Percentiles rank a stretch among this genome's conserved stretches.
phyloP scores from a whole-genome alignment of 2,329 filamentous ascomycete species.

The Exophiala sp. region DNA sequence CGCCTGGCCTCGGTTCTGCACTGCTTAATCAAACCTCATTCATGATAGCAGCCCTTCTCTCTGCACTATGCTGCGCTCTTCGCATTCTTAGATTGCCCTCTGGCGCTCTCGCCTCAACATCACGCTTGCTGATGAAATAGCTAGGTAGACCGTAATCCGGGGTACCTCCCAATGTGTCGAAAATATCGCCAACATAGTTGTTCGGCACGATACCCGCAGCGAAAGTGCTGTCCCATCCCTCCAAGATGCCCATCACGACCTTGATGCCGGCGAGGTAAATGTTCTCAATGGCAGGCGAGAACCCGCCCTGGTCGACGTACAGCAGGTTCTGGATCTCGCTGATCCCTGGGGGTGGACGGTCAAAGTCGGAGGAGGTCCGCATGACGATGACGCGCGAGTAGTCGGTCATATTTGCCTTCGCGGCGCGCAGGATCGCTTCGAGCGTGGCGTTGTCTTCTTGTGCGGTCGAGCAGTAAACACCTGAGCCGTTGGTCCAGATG shows the following conservation, averaged over 20 bases:
- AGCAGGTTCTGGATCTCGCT: constrained; percentile 59
- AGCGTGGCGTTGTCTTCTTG: constrained; percentile 71
- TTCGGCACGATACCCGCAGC: constrained; percentile 53
- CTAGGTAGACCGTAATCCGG: constrained; percentile 59
- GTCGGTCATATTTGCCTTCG: constrained; percentile 57
- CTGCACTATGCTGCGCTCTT: constrained; percentile 9
- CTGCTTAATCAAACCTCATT: too few species aligned
- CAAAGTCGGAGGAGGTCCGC: constrained; percentile 68
- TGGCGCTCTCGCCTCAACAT: constrained; percentile 39
- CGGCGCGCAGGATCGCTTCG: constrained; percentile 61
- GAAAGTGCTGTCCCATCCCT: constrained; percentile 59
- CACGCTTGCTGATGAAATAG: constrained; percentile 12
- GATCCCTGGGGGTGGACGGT: constrained; percentile 60
- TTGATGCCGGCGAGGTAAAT: constrained; percentile 63
- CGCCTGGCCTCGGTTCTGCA: too few species aligned
- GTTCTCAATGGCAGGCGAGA: constrained; percentile 61
- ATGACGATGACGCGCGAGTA: constrained; percentile 66
- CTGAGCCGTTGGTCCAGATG: constrained; percentile 65
- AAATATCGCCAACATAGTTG: constrained; percentile 70
- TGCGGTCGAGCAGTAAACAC: constrained; percentile 66
- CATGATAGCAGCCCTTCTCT: neutral
- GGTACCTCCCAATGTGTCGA: constrained; percentile 62
- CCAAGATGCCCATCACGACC: constrained; percentile 62
- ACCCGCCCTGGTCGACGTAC: constrained; percentile 60
- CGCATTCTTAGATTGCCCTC: constrained; percentile 25